These are phyloP conservation scores for Typha latifolia DNA, from an alignment of 176 grass and related monocot genomes.

Conservation along the genomic window DNA sequence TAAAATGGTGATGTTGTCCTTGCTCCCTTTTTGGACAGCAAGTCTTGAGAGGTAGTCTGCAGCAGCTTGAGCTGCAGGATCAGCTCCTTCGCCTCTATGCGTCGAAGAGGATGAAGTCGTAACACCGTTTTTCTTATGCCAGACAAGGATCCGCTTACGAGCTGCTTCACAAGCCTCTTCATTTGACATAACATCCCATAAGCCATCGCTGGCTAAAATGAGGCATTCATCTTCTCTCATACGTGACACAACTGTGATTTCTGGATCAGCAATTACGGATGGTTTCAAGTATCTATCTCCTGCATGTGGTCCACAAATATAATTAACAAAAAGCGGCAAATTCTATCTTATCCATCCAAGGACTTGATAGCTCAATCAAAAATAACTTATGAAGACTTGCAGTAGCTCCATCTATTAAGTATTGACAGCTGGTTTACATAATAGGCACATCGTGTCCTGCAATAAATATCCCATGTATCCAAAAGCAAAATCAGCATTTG, in stretches of 20 bases:
- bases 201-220: conserved; percentile 62
- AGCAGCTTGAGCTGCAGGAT: conserved; percentile 17
- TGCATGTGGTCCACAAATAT: conserved; percentile 8
- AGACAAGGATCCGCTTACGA: background rate
- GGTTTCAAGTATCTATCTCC: conserved; percentile 68
- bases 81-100: background rate
- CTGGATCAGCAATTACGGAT: conserved; percentile 51
- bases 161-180: conserved; percentile 43
- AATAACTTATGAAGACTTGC: too few relatives aligned
- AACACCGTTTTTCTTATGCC: background rate
- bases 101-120: background rate
- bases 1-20: conserved; percentile 13
- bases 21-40: conserved; percentile 18
- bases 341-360: background rate
- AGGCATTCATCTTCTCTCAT: conserved; percentile 44
- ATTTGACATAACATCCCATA: conserved; percentile 57
- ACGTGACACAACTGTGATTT: conserved; percentile 42
- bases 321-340: background rate
- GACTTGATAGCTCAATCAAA: background rate
- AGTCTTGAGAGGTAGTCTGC: conserved; percentile 7
- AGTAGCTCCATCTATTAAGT: too few relatives aligned
- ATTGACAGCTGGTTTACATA: too few relatives aligned
- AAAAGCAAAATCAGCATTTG: too few relatives aligned
- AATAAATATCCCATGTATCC: too few relatives aligned
- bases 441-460: too few relatives aligned